Evolutionary conservation across 2,329 filamentous ascomycete species (phyloP), one percentile per base, ranked within the genome.

Genomic region (Colletotrichum sp.): DNA sequence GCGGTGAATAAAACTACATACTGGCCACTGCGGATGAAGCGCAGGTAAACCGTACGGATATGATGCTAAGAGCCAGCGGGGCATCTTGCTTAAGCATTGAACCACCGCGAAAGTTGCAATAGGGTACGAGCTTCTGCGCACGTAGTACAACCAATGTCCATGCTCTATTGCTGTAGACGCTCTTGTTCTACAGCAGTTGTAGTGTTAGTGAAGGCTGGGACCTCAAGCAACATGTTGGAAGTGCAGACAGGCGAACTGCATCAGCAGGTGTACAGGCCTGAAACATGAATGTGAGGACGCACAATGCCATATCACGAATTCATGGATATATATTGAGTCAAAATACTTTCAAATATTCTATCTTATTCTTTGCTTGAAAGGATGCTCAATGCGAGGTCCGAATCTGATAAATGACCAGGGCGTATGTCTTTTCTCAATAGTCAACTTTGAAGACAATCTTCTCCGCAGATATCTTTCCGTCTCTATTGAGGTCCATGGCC

Each of bases 261-360:
- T 7, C 12, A 52, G 4, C 4, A 52, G n/a, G 18, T 48, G 5
- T 48, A 10, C 38, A 48, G 38, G 38, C 6, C 38, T 21, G 18
- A 4, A 7, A 12, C 38, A 12, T 48, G 6, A 48, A 48, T n/a
- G 18, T 4, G 18, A n/a, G 18, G 38, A 48, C 2, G 18, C 38
- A 48, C 5, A 12, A 52, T 21, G 43, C 16, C 10, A 13, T 5
- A 21, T 13, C 12, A 1, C 10, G 1, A 4, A 52, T 2, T 3
- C 2, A 3, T 5, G 16, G 15, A 21, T 24, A 21, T 21, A 12
- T 21, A 8, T 16, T 36, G 43, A 52, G 0, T 21, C 10, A 13
- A n/a, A 52, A 52, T 21, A 12, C 0, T 8, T 13, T 21, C 2
- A 13, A 21, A 21, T n/a, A 21, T 18, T 3, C 0, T 21, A 2